These are phyloP conservation scores for Elsinoe necatrix DNA, from an alignment of 2,329 filamentous ascomycete species.

Conservation along the genomic window DNA sequence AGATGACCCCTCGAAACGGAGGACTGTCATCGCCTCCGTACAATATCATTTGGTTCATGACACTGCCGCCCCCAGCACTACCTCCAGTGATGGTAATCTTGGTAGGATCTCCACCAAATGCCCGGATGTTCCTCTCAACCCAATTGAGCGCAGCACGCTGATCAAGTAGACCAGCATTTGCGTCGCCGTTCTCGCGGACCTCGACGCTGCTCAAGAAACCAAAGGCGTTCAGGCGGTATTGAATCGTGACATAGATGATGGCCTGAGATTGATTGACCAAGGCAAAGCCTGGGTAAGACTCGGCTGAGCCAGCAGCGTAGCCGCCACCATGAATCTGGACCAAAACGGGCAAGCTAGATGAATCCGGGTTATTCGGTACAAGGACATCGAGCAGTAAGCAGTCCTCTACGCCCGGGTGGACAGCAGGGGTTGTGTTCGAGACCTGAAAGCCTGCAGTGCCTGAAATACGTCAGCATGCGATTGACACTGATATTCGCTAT, in stretches of 20 bases:
- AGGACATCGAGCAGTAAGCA: constrained; percentile 36
- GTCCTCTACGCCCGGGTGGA: constrained; percentile 30
- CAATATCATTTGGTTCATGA: constrained; percentile 30
- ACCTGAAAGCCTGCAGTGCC: constrained; percentile 19
- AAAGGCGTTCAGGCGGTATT: constrained; percentile 27
- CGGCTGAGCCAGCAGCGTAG: constrained; percentile 28
- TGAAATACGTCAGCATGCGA: neutral
- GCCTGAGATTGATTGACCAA: constrained; percentile 27
- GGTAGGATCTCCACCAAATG: constrained; percentile 22
- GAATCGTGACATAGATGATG: constrained; percentile 26
- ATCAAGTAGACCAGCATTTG: constrained; percentile 21
- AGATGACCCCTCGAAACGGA: constrained; percentile 37
- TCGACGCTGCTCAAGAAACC: constrained; percentile 22
- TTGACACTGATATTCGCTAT: neutral
- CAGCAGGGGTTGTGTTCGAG: constrained; percentile 12
- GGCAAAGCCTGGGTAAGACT: constrained; percentile 21
- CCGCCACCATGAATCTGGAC: constrained; percentile 29
- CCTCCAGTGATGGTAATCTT: constrained; percentile 23
- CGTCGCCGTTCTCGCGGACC: constrained; percentile 18
- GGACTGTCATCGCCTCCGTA: constrained; percentile 32
- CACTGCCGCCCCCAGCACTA: constrained; percentile 24
- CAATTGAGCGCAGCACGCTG: constrained; percentile 22
- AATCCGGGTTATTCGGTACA: constrained; percentile 29
- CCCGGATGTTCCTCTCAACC: constrained; percentile 19
- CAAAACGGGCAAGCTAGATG: constrained; percentile 24